Percentiles rank a stretch among this genome's conserved stretches.
phyloP scores from a whole-genome alignment of 441 rosid species.

The Bruguiera hainesii region DNA sequence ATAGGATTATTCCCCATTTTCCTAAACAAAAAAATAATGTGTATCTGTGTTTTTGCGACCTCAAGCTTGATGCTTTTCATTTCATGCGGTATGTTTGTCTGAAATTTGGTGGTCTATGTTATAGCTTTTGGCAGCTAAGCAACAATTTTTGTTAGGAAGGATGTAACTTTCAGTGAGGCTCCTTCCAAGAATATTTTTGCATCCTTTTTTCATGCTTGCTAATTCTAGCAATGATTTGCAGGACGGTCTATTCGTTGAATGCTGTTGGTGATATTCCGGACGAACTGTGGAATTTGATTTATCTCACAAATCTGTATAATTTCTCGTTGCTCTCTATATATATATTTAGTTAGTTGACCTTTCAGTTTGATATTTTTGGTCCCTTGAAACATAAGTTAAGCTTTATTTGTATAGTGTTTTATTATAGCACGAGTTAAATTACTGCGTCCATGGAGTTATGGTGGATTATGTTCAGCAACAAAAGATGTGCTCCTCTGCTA shows the following conservation, averaged over 20 bases:
- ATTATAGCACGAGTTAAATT: neutral
- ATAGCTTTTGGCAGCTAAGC: no score
- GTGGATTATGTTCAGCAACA: neutral
- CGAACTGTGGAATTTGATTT: slow-evolving; percentile 56
- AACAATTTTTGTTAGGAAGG: neutral
- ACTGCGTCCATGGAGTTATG: neutral
- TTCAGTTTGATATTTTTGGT: neutral
- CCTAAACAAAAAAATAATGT: no score
- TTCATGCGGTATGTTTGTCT: no score
- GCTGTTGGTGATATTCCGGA: slow-evolving; percentile 49
- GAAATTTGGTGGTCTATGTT: no score
- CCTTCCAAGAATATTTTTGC: neutral
- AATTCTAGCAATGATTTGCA: slow-evolving; percentile 17
- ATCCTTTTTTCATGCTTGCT: neutral
- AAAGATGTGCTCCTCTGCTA: neutral
- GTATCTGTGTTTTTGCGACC: no score
- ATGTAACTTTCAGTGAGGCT: neutral
- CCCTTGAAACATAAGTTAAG: neutral
- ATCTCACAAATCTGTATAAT: slow-evolving; percentile 51
- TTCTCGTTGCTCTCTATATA: neutral
- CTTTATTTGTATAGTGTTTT: neutral
- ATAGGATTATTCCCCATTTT: no score
- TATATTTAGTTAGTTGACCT: neutral
- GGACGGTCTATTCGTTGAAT: slow-evolving; percentile 46
- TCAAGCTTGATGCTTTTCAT: no score